Conservation (phyloP, 1,139 yeast genomes). For the Hanseniaspora sp. region DNA sequence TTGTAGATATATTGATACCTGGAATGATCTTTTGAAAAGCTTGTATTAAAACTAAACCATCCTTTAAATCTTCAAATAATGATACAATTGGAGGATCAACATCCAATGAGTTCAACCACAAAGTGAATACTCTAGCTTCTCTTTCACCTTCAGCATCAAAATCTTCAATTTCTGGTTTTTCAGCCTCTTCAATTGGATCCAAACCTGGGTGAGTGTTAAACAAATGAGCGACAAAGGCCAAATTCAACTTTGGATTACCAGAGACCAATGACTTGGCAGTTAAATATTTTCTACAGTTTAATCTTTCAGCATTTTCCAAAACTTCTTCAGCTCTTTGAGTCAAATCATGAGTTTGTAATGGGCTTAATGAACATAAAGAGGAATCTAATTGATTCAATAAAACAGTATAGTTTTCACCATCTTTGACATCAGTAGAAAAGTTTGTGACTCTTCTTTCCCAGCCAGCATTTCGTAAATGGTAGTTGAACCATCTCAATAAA, state of each 20-base stretch:
- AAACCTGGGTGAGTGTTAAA: slow-evolving; percentile 95
- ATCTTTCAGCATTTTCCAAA: slow-evolving; percentile 72
- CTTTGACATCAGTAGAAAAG: slow-evolving; percentile 78
- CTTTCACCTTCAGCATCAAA: slow-evolving; percentile 99
- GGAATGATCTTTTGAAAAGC: slow-evolving; percentile 95
- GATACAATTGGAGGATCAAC: slow-evolving; percentile 91
- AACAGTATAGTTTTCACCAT: slow-evolving; percentile 91
- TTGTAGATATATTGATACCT: slow-evolving; percentile 63
- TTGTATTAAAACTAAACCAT: slow-evolving; percentile 78
- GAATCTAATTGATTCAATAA: slow-evolving; percentile 83
- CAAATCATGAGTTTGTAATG: slow-evolving; percentile 65
- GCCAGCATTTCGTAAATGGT: slow-evolving; percentile 87
- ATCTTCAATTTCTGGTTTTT: slow-evolving; percentile 76
- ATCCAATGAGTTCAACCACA: slow-evolving; percentile 93
- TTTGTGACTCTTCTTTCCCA: slow-evolving; percentile 77
- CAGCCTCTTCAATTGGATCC: slow-evolving; percentile 88
- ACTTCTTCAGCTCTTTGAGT: slow-evolving; percentile 78
- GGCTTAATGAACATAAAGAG: slow-evolving; percentile 64
- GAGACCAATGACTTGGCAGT: slow-evolving; percentile 88
- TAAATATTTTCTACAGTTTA: slow-evolving; percentile 85
- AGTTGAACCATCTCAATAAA: slow-evolving; percentile 92
- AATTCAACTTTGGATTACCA: slow-evolving; percentile 90
- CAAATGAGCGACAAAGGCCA: slow-evolving; percentile 93
- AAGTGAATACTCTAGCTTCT: slow-evolving; percentile 95
- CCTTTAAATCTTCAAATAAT: slow-evolving; percentile 87